Base-by-base conservation (phyloP, 169 alveolate genomes). In the Fabrea salina region DNA sequence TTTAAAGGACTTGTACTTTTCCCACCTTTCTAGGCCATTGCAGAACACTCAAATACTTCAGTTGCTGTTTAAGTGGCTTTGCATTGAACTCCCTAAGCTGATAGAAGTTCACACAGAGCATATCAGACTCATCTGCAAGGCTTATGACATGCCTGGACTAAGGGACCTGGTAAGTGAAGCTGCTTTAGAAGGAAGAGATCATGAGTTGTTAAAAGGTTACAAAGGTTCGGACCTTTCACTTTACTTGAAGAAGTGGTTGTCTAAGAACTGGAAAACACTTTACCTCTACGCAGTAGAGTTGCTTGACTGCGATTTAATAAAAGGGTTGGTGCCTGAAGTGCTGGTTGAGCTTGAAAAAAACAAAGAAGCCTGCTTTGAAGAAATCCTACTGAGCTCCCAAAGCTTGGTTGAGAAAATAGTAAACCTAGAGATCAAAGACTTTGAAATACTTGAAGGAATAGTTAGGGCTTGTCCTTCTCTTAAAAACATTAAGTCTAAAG, bases 81-180 rank as follows among this genome's bases (percentile, higher is more conserved):
- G 53, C 22, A 44, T 44, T 44, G 16, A 44, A 16, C 11, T 16
- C 53, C 16, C 16, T 44, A 11, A 44, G n/a, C 37, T n/a, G 2
- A n/a, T 56, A 27, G 30, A 19, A 13, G 19, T 25, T 13, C n/a
- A 3, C 54, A 25, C 53, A 1, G 54, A 61, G 54, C 75, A 61
- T 3, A 25, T 32, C 19, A 47, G 35, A 68, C 64, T 68, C 16
- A 68, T 68, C 32, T 32, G 40, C 44, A 11, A n/a, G 3, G 59
- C 66, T 22, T 68, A 68, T 32, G 78, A 68, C 30, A 37, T 11
- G 22, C 78, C 57, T 19, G 41, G 19, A 11, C 37, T 68, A 43
- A 68, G 39, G 35, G 78, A 68, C n/a, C 30, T 68, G 7, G 13
- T 22, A 16, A 44, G n/a, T 1, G 8, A 16, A 25, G 66, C 78